These are phyloP conservation scores for Suhomyces yuchorum DNA, from an alignment of 1,139 yeast species.

Conservation along the genomic window DNA sequence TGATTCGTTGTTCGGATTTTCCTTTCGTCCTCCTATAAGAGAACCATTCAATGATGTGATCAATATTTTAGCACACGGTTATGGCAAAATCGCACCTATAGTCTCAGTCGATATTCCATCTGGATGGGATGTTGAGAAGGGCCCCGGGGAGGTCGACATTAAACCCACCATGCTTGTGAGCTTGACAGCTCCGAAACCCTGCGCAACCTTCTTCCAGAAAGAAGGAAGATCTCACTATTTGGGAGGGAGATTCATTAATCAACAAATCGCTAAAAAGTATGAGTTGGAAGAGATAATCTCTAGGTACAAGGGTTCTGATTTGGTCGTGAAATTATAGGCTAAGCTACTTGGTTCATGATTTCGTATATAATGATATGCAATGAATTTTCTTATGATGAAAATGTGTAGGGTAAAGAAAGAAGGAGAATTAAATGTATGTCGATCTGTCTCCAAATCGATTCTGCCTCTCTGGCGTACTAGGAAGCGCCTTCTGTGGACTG, in stretches of 20 bases:
- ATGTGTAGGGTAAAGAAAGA: background rate
- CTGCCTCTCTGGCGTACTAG: conserved; percentile 14
- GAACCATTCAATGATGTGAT: conserved; percentile 72
- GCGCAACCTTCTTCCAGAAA: conserved; percentile 52
- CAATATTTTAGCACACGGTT: conserved; percentile 39
- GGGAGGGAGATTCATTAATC: conserved; percentile 85
- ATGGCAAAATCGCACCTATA: conserved; percentile 51
- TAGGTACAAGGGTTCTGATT: conserved; percentile 38
- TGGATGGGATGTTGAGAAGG: conserved; percentile 94
- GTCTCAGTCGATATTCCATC: conserved; percentile 90
- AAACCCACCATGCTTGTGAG: conserved; percentile 73
- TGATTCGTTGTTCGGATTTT: conserved; percentile 91
- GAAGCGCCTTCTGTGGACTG: conserved; percentile 5
- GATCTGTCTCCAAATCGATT: conserved; percentile 14
- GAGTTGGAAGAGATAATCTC: conserved; percentile 53
- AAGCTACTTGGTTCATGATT: conserved; percentile 1
- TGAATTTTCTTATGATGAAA: background rate
- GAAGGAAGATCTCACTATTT: conserved; percentile 61
- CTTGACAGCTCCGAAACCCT: conserved; percentile 92
- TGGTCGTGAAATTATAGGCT: conserved; percentile 35
- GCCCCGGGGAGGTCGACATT: conserved; percentile 57
- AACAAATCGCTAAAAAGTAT: conserved; percentile 67
- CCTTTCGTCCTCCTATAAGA: conserved; percentile 86
- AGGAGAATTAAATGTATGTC: background rate
- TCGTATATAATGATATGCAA: background rate